Percentiles rank a stretch among this genome's conserved stretches.
Conservation (phyloP, 495 filamentous ascomycete genomes). For the Darksidea phi region DNA sequence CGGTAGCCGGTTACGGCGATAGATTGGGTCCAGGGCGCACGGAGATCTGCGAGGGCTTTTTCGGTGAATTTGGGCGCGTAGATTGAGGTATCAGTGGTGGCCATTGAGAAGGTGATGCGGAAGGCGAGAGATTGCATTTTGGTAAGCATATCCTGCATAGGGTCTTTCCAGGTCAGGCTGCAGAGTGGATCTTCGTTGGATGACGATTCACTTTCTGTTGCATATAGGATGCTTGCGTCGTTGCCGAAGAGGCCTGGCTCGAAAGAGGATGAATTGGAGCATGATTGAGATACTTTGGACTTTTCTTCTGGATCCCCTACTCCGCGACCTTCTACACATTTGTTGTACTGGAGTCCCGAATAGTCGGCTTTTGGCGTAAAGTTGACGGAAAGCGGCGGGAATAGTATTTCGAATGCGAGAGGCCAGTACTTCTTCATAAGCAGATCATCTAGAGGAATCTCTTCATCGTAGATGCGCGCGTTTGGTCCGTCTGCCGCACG, state of each 20-base stretch:
- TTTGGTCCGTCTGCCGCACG: background rate
- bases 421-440: conserved; percentile 24
- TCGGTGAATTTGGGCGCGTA: conserved; percentile 12
- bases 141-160: conserved; percentile 24
- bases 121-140: conserved; percentile 25
- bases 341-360: conserved; percentile 4
- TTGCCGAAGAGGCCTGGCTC: background rate
- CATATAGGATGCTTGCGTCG: conserved; percentile 21
- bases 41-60: background rate
- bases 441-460: conserved; percentile 1
- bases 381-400: conserved; percentile 25
- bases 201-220: background rate
- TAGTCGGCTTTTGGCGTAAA: conserved; percentile 14
- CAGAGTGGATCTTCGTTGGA: conserved; percentile 3
- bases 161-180: conserved; percentile 21
- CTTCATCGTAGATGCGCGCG: conserved; percentile 6
- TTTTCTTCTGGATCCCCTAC: too few species aligned
- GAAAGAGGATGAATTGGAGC: conserved; percentile 2
- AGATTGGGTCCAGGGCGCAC: conserved; percentile 6
- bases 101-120: conserved; percentile 27
- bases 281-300: background rate
- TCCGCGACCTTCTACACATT: background rate
- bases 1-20: conserved; percentile 5
- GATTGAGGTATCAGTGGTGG: conserved; percentile 4
- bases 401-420: conserved; percentile 8